Conservation (phyloP, 2,329 filamentous ascomycete species). For the Colletotrichum trifolii region DNA sequence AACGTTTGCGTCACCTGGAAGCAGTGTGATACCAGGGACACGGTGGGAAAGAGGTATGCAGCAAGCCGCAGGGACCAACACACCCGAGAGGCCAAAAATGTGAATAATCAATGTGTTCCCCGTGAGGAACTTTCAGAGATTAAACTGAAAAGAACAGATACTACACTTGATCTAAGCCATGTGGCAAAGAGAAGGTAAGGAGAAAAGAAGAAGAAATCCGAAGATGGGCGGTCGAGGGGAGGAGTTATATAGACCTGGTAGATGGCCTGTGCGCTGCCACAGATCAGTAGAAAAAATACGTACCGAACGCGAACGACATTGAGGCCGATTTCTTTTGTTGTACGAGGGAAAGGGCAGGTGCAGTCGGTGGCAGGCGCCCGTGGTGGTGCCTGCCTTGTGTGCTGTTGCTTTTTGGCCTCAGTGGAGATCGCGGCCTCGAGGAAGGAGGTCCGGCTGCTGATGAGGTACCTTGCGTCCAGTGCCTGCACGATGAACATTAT, state of each 20-base stretch:
- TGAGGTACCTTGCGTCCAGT: not conserved
- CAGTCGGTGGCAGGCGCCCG: not conserved
- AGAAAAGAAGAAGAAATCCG: not conserved
- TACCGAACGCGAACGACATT: not conserved
- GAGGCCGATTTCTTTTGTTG: not conserved
- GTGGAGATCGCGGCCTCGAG: conserved; percentile 3
- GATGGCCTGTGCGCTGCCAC: conserved; percentile 8
- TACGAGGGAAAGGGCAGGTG: not conserved
- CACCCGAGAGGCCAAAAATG: conserved; percentile 24
- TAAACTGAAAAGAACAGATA: conserved; percentile 34
- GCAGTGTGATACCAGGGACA: conserved; percentile 34
- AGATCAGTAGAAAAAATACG: conserved; percentile 11
- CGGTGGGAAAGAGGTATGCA: conserved; percentile 21
- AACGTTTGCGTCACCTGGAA: conserved; percentile 30
- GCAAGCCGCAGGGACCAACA: conserved; percentile 26
- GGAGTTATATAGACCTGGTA: conserved; percentile 4
- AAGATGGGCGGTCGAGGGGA: not conserved
- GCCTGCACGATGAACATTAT: not conserved
- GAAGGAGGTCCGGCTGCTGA: not conserved
- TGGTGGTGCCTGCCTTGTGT: conserved; percentile 3
- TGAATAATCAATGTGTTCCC: conserved; percentile 18
- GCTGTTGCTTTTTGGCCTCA: conserved; percentile 23
- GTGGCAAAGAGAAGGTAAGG: conserved; percentile 22
- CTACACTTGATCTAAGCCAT: conserved; percentile 35
- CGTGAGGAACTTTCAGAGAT: conserved; percentile 23